A percentile compares a stretch with the other conserved stretches of the same genome.
Conservation (phyloP, 2,329 filamentous ascomycete genomes). For the Epichloe uncinata region DNA sequence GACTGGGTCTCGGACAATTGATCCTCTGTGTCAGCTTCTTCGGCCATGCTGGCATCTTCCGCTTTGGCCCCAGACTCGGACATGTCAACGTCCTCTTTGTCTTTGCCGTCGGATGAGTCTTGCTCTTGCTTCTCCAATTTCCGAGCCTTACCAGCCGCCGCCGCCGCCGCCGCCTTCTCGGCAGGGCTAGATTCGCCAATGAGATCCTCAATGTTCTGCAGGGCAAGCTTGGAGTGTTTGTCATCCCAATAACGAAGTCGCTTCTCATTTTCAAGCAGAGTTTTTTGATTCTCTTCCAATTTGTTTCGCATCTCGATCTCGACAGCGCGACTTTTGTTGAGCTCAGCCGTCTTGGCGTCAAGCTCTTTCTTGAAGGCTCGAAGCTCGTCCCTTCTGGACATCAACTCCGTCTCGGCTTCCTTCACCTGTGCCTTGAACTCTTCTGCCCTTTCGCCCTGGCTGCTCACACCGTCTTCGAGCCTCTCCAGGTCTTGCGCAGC, state of each 20-base stretch:
- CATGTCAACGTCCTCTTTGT: constrained; percentile 22
- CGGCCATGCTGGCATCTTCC: constrained; percentile 11
- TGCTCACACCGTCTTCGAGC: constrained; percentile 64
- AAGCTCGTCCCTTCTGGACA: constrained; percentile 69
- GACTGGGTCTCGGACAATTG: constrained; percentile 15
- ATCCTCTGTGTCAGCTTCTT: constrained; percentile 11
- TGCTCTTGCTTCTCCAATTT: constrained; percentile 12
- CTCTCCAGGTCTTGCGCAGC: constrained; percentile 61
- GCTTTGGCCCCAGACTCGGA: constrained; percentile 18
- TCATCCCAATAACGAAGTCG: constrained; percentile 77
- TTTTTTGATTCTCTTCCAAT: constrained; percentile 84
- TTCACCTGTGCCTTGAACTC: constrained; percentile 62
- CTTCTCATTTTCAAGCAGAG: constrained; percentile 73
- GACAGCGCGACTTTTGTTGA: constrained; percentile 76
- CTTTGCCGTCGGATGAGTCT: constrained; percentile 7
- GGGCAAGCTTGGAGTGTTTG: constrained; percentile 68
- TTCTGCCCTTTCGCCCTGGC: constrained; percentile 63
- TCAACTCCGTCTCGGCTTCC: constrained; percentile 66
- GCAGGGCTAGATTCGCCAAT: constrained; percentile 24
- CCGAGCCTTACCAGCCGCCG: constrained; percentile 13
- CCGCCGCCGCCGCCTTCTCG: constrained; percentile 8
- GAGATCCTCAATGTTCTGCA: constrained; percentile 70
- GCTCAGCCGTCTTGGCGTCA: constrained; percentile 70
- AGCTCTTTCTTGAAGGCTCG: constrained; percentile 69
- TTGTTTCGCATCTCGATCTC: constrained; percentile 99